phyloP scores from a whole-genome alignment of 768 basidiomycete species.

The Naganishia vishniacii region DNA sequence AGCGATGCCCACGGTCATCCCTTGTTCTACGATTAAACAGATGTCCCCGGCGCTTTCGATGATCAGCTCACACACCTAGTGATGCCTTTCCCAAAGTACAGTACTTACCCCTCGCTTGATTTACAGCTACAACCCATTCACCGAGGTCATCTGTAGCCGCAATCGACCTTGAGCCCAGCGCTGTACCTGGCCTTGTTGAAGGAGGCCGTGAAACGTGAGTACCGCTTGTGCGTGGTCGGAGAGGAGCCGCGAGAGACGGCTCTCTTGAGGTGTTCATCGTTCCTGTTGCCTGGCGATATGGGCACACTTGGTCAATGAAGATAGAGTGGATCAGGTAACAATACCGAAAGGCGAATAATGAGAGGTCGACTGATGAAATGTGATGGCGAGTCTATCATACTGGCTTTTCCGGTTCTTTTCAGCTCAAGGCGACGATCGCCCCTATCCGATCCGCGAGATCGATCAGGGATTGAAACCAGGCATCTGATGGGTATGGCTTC shows the following conservation, averaged over 20 bases:
- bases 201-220: conserved; percentile 11
- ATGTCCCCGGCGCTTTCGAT: not conserved
- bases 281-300: not conserved
- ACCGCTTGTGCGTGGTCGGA: not conserved
- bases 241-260: not conserved
- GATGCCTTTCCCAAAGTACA: not conserved
- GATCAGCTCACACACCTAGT: not conserved
- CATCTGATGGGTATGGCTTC: no score
- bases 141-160: conserved; percentile 18
- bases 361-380: no score
- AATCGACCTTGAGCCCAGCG: conserved; percentile 13
- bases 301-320: no score
- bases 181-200: conserved; percentile 24
- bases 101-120: conserved; percentile 30
- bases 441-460: no score
- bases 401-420: no score
- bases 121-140: conserved; percentile 31
- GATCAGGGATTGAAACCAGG: no score
- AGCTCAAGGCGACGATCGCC: no score
- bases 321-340: no score
- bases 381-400: no score
- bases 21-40: conserved; percentile 17
- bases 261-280: conserved; percentile 5
- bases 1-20: conserved; percentile 77
- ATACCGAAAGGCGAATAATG: no score